Evolutionary conservation across 163 green algal species (phyloP).

Genomic region (Coccomyxa subellipsoidea): DNA sequence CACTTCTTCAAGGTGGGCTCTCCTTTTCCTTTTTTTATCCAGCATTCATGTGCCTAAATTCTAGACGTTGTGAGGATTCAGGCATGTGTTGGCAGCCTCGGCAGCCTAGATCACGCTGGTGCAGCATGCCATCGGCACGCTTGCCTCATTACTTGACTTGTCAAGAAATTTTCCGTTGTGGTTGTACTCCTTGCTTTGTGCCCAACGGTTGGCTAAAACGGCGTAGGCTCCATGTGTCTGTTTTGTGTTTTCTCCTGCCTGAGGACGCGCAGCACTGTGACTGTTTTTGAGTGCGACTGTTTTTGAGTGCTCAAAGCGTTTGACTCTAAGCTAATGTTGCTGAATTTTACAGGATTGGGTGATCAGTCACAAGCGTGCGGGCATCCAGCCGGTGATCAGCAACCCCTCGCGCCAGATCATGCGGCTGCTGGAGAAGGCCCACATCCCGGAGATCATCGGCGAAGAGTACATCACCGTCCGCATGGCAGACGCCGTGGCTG

Average conservation of each 20-base stretch:
- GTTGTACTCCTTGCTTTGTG: no score
- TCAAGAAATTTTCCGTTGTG: no score
- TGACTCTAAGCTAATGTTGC: not conserved
- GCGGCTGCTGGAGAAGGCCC: constrained; percentile 40
- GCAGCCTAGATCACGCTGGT: no score
- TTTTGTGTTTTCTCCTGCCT: no score
- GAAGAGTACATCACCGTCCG: constrained; percentile 57
- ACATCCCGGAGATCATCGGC: constrained; percentile 19
- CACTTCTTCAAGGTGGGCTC: constrained; percentile 21
- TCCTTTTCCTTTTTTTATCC: not conserved
- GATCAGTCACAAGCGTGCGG: constrained; percentile 20
- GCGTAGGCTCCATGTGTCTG: no score
- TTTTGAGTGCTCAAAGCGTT: no score
- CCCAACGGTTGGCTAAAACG: no score
- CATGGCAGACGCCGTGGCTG: constrained; percentile 51
- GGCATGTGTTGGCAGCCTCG: no score
- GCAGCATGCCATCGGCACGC: no score
- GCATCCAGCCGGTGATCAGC: constrained; percentile 58
- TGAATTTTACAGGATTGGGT: constrained; percentile 26
- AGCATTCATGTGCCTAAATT: not conserved
- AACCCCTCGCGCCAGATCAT: constrained; percentile 65
- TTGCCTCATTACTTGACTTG: no score
- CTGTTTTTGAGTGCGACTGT: no score
- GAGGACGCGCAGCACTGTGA: no score
- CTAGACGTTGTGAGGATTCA: not conserved